These are phyloP conservation scores for Cicer judaicum DNA, from an alignment of 306 rosid species.

Conservation along the genomic window DNA sequence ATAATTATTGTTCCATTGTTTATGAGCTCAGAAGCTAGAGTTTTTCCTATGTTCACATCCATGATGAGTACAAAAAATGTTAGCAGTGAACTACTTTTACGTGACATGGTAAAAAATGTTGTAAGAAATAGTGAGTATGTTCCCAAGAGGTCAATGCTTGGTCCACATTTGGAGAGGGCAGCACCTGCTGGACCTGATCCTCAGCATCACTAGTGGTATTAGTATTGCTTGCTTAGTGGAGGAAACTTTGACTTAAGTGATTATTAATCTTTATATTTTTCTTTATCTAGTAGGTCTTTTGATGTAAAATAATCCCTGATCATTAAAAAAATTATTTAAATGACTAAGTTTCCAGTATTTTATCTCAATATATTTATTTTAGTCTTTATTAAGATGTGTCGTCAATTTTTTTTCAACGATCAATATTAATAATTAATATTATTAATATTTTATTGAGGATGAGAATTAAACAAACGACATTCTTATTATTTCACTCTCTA, in stretches of 20 bases:
- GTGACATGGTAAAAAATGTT: conserved; percentile 31
- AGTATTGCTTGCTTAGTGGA: not conserved
- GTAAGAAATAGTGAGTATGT: conserved; percentile 1
- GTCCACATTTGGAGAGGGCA: conserved; percentile 35
- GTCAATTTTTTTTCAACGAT: too few species aligned
- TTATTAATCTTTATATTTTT: conserved; percentile 20
- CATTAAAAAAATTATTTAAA: not conserved
- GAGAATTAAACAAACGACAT: too few species aligned
- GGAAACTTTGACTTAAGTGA: conserved; percentile 22
- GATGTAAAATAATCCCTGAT: not conserved
- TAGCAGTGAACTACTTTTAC: conserved; percentile 43
- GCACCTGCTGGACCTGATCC: conserved; percentile 69
- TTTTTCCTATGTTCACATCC: conserved; percentile 31
- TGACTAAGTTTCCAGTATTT: not conserved
- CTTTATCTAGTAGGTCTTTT: not conserved
- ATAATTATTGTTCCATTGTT: conserved; percentile 42
- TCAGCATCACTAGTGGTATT: conserved; percentile 54
- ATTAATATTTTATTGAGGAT: too few species aligned
- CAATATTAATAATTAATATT: too few species aligned
- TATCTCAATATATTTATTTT: not conserved
- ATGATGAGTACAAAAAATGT: conserved; percentile 27
- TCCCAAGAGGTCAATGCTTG: conserved; percentile 46
- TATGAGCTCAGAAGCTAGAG: conserved; percentile 52
- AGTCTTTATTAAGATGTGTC: not conserved
- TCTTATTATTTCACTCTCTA: too few species aligned